phyloP scores from a whole-genome alignment of 257 asterid genomes.

The Solanum dulcamara region DNA sequence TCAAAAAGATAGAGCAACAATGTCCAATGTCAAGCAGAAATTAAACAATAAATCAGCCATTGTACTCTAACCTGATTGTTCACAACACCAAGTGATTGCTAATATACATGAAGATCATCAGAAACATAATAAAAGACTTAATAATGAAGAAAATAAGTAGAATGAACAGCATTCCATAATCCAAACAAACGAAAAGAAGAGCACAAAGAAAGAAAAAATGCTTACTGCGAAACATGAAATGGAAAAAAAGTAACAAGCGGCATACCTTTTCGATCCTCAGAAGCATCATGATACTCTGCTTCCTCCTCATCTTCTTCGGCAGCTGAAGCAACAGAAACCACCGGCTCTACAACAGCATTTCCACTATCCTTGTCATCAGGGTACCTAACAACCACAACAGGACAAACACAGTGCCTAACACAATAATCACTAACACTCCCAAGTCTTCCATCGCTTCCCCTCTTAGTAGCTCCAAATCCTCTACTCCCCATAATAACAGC shows the following conservation, averaged over 20 bases:
- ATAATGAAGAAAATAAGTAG: neutral
- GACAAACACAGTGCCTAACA: constrained; percentile 92
- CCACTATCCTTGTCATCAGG: constrained; percentile 56
- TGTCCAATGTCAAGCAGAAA: neutral
- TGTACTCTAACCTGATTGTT: neutral
- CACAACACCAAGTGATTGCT: neutral
- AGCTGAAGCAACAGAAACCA: constrained; percentile 51
- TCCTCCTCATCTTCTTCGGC: constrained; percentile 62
- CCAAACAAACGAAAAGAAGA: neutral
- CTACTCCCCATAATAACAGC: constrained; percentile 92
- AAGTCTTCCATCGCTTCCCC: constrained; percentile 66
- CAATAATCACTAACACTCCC: constrained; percentile 97
- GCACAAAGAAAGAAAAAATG: neutral
- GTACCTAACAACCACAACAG: constrained; percentile 80
- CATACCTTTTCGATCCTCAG: constrained; percentile 60
- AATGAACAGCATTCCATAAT: neutral
- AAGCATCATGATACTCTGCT: constrained; percentile 63
- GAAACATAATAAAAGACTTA: neutral
- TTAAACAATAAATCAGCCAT: neutral
- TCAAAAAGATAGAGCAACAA: neutral
- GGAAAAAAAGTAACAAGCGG: neutral
- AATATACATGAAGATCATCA: neutral
- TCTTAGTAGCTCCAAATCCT: constrained; percentile 76
- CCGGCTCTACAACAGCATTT: constrained; percentile 19
- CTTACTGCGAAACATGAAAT: neutral